Evolutionary conservation across 73 alveolate genomes (phyloP).

Genomic region (Urostyla sp.): DNA sequence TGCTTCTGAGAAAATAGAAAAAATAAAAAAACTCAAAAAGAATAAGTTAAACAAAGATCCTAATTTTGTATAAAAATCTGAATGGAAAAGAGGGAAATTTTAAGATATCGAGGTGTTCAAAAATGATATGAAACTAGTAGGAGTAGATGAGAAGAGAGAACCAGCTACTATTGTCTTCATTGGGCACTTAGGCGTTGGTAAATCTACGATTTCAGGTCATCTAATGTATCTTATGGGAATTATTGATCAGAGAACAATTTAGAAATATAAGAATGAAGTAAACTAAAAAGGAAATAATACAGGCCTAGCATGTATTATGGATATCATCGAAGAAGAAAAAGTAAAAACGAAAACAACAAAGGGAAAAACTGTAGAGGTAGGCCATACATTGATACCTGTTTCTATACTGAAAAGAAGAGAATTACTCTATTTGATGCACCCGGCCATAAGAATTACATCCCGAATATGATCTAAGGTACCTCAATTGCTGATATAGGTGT

Average conservation of each 20-base stretch:
- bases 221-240: constrained; percentile 87
- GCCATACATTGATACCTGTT: constrained; percentile 98
- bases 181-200: constrained; percentile 99
- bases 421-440: constrained; percentile 97
- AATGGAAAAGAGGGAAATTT: too few relatives aligned
- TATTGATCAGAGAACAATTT: constrained; percentile 95
- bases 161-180: constrained; percentile 96
- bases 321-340: constrained; percentile 94
- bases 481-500: constrained; percentile 99
- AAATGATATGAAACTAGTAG: constrained; percentile 76
- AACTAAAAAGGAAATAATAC: constrained; percentile 96
- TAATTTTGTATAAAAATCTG: too few relatives aligned
- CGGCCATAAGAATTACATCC: constrained; percentile 99
- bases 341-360: too few relatives aligned
- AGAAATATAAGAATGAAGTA: constrained; percentile 96
- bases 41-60: too few relatives aligned
- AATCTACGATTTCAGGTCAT: constrained; percentile 97
- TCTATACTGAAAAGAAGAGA: constrained; percentile 90
- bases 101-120: too few relatives aligned
- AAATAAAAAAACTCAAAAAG: too few relatives aligned
- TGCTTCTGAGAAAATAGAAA: too few relatives aligned
- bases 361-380: constrained; percentile 99
- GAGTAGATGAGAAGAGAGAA: constrained; percentile 91
- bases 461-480: constrained; percentile 99
- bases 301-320: constrained; percentile 99